phyloP scores from a whole-genome alignment of 2,329 filamentous ascomycete genomes.

The Aspergillus pseudotamarii region DNA sequence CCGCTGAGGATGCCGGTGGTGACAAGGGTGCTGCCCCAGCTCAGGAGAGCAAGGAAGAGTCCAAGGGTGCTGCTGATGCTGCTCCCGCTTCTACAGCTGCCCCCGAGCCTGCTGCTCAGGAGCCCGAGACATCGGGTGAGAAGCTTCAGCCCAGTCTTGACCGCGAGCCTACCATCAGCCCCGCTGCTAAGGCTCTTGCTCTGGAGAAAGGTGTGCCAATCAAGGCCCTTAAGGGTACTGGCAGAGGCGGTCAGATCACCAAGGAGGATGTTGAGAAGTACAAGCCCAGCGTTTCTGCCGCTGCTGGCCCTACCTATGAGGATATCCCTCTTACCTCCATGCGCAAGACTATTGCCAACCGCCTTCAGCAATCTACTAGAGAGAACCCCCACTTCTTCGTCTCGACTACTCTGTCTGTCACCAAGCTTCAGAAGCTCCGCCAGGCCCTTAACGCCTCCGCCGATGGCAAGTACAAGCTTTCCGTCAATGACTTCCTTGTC shows the following conservation, averaged over 20 bases:
- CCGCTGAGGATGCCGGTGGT: constrained; percentile 85
- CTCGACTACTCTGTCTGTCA: constrained; percentile 84
- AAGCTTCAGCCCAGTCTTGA: constrained; percentile 82
- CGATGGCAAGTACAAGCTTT: constrained; percentile 96
- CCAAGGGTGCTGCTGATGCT: constrained; percentile 44
- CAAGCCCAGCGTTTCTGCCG: constrained; percentile 56
- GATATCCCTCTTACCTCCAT: constrained; percentile 86
- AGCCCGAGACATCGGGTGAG: constrained; percentile 74
- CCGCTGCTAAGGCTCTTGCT: constrained; percentile 78
- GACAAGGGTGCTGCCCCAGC: constrained; percentile 66
- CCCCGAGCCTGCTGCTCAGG: constrained; percentile 52
- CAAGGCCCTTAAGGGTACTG: constrained; percentile 80
- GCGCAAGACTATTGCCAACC: constrained; percentile 96
- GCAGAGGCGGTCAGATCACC: constrained; percentile 82
- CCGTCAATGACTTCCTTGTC: constrained; percentile 99
- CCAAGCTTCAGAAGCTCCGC: constrained; percentile 94
- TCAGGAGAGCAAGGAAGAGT: constrained; percentile 64
- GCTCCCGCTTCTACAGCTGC: constrained; percentile 65
- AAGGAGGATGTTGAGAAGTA: constrained; percentile 92
- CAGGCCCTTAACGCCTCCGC: constrained; percentile 85
- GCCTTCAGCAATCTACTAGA: constrained; percentile 84
- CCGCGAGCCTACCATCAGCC: constrained; percentile 73
- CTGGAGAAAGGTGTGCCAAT: constrained; percentile 81
- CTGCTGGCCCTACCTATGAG: constrained; percentile 71
- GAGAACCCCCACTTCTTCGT: constrained; percentile 99